A percentile compares a stretch with the other conserved stretches of the same genome.
Evolutionary conservation across 2,329 filamentous ascomycete genomes (phyloP).

Genomic region (Cladosporium cucumerinum): DNA sequence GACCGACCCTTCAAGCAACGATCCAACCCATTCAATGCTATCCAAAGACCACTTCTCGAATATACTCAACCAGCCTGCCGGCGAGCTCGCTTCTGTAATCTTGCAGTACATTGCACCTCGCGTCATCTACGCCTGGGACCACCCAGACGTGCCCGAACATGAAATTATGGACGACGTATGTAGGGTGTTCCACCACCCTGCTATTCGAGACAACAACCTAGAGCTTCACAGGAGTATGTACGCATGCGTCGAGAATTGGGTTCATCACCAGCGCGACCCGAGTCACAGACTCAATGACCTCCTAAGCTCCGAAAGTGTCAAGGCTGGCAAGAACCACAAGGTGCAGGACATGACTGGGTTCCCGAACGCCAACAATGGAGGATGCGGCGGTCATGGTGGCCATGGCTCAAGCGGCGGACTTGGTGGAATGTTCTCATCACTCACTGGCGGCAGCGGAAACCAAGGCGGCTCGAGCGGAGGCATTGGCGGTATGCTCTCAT

Average conservation of each 20-base stretch:
- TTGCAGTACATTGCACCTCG: constrained; percentile 85
- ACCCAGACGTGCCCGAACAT: constrained; percentile 75
- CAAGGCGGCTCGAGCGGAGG: constrained; percentile 12
- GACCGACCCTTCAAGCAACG: constrained; percentile 46
- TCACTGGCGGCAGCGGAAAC: not conserved
- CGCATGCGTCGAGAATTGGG: constrained; percentile 78
- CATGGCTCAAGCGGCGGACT: constrained; percentile 5
- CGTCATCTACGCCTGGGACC: constrained; percentile 89
- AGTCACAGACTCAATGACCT: constrained; percentile 63
- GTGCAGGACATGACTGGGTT: constrained; percentile 23
- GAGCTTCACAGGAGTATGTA: constrained; percentile 90
- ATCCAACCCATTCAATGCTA: constrained; percentile 52
- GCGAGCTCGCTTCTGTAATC: constrained; percentile 53
- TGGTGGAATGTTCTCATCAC: constrained; percentile 3
- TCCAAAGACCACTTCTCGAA: constrained; percentile 53
- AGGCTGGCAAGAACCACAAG: constrained; percentile 73
- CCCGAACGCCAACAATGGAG: not conserved
- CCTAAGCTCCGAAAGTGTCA: constrained; percentile 81
- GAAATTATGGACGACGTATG: constrained; percentile 80
- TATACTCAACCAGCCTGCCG: constrained; percentile 49
- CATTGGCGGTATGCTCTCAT: constrained; percentile 11
- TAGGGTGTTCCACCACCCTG: constrained; percentile 86
- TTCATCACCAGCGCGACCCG: constrained; percentile 60
- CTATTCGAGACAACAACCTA: constrained; percentile 67
- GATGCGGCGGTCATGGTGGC: not conserved